A percentile compares a stretch with the other conserved stretches of the same genome.
phyloP scores from a whole-genome alignment of 306 rosid genomes.

The Acmispon strigosus region DNA sequence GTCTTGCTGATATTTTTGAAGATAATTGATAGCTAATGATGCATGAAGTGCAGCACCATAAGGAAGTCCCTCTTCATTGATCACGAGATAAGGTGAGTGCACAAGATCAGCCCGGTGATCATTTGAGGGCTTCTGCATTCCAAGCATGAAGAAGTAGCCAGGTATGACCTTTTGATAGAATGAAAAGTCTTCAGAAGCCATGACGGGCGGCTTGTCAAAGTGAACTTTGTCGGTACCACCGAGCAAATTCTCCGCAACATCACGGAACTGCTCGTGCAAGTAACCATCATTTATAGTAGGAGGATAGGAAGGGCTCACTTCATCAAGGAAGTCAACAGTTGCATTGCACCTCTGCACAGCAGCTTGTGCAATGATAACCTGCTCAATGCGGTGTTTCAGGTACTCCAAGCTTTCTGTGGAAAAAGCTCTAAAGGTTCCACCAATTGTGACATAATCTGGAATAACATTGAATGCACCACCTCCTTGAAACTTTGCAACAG shows the following conservation, averaged over 20 bases:
- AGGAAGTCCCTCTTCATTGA: constrained; percentile 70
- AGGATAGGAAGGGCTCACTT: constrained; percentile 38
- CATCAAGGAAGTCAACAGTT: constrained; percentile 45
- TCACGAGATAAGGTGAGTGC: constrained; percentile 58
- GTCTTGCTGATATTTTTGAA: constrained; percentile 35
- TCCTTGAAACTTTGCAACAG: constrained; percentile 71
- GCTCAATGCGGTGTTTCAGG: constrained; percentile 50
- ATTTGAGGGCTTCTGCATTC: constrained; percentile 29
- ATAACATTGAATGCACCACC: constrained; percentile 89
- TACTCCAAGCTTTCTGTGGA: constrained; percentile 41
- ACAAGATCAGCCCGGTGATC: constrained; percentile 14
- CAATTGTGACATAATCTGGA: constrained; percentile 82
- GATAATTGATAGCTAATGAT: constrained; percentile 58
- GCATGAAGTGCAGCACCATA: constrained; percentile 94
- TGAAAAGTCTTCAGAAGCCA: constrained; percentile 76
- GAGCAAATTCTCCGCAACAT: constrained; percentile 52
- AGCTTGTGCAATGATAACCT: constrained; percentile 18
- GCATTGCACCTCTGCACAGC: constrained; percentile 87
- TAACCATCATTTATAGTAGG: constrained; percentile 49
- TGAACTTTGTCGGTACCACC: constrained; percentile 59
- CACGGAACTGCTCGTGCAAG: constrained; percentile 52
- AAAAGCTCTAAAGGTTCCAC: constrained; percentile 84
- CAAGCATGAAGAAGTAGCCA: constrained; percentile 57
- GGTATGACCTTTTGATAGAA: constrained; percentile 82
- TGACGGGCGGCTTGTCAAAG: constrained; percentile 28